Evolutionary conservation across 139 green algal species (phyloP).

Genomic region (Tetratostichococcus sp.): DNA sequence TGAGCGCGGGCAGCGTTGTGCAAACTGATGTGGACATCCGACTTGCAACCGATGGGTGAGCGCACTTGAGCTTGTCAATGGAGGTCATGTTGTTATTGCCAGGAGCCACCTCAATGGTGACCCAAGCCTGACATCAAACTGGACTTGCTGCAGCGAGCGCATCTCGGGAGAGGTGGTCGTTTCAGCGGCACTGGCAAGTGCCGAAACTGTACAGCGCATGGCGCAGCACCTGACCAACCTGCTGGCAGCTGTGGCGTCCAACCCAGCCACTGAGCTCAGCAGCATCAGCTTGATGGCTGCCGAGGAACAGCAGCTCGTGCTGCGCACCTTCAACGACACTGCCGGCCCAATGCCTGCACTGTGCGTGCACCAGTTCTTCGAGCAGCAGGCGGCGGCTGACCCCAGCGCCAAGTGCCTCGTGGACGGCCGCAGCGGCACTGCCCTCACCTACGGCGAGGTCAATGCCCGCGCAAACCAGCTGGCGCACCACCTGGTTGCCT

Average conservation of each 20-base stretch:
- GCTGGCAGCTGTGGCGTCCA: neutral
- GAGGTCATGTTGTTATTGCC: no score
- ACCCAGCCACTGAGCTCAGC: neutral
- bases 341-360: neutral
- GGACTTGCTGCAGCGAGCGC: neutral
- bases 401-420: constrained; percentile 20
- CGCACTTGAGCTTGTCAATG: no score
- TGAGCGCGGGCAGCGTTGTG: no score
- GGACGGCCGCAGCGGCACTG: neutral
- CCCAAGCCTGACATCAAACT: neutral
- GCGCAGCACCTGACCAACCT: neutral
- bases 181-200: neutral
- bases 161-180: neutral
- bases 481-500: constrained; percentile 15
- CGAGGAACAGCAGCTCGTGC: neutral
- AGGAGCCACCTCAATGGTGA: no score
- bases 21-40: no score
- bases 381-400: constrained; percentile 7
- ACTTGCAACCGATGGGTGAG: no score
- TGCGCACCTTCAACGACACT: constrained; percentile 1
- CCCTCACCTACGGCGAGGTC: constrained; percentile 19
- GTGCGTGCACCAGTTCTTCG: constrained; percentile 22
- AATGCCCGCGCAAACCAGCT: constrained; percentile 27
- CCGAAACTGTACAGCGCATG: neutral
- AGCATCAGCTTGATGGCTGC: neutral